Evolutionary conservation across 2,329 filamentous ascomycete species (phyloP), one percentile per base, ranked within the genome.

Genomic region (Ambrosiella xylebori): DNA sequence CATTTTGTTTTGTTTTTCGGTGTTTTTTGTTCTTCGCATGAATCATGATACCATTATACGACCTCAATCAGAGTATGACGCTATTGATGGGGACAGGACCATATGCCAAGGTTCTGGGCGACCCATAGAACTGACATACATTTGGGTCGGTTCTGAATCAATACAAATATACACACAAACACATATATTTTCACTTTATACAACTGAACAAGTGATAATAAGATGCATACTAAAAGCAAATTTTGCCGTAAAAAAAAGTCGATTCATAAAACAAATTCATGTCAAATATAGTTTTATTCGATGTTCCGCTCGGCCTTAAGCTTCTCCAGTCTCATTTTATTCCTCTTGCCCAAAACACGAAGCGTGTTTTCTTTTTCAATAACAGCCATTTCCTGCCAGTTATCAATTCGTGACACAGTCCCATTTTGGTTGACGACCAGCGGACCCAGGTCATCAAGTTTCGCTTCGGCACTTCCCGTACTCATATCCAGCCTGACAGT

Each of bases 341-440:
- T 89, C 66, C 86, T 73, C 74, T 79, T 84, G 8, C 80, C 79
- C 63, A 90, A 65, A 53, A 88, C 70, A 51, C 81, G 74, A 66
- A 88, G 63, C 41, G 85, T 86, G 65, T 81, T 85, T 66, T 78
- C 70, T 66, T 73, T 75, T 73, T 89, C 85, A 6, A 80, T 74
- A 35, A 80, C 79, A 1, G 78, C 77, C 85, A 89, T 88, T 62
- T 81, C 72, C 7, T 71, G 73, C 85, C 85, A 90, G 68, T 90
- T 89, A 40, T 76, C 70, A 64, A 90, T 85, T 39, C 85, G 76
- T 59, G 81, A 81, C 63, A 88, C 68, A 7, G 82, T 82, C 17
- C 86, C 86, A 68, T 90, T 83, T 61, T 74, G 72, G 67, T 88
- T 85, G 57, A 89, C 81, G 1, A 90, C 84, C 64, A 89, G 73